phyloP scores from a whole-genome alignment of 2,329 filamentous ascomycete genomes.

The Penicillium sp. region DNA sequence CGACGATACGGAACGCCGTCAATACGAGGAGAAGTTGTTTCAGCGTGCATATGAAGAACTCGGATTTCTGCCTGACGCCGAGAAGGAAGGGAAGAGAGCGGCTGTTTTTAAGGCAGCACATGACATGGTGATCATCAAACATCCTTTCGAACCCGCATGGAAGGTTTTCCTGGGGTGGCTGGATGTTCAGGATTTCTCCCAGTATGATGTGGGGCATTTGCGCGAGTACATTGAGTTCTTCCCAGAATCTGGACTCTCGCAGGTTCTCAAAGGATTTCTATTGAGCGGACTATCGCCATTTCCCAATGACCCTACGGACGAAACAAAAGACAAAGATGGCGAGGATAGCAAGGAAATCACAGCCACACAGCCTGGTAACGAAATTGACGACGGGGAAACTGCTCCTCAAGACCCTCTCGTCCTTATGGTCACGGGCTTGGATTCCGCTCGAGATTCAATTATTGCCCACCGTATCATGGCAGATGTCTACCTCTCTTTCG shows the following conservation, averaged over 20 bases:
- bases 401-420: conserved; percentile 76
- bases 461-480: conserved; percentile 81
- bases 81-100: conserved; percentile 69
- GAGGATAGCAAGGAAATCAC: conserved; percentile 1
- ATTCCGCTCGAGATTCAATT: conserved; percentile 64
- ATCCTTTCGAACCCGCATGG: conserved; percentile 88
- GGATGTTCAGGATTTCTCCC: conserved; percentile 70
- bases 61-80: conserved; percentile 63
- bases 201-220: conserved; percentile 76
- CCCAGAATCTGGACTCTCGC: conserved; percentile 76
- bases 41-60: conserved; percentile 78
- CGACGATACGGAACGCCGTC: conserved; percentile 79
- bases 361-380: conserved; percentile 35
- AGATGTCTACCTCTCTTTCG: conserved; percentile 78
- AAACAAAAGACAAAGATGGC: conserved; percentile 39
- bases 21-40: conserved; percentile 87
- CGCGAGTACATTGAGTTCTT: conserved; percentile 81
- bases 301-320: conserved; percentile 53
- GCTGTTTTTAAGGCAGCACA: conserved; percentile 75
- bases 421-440: conserved; percentile 74
- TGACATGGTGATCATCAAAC: conserved; percentile 95
- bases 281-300: conserved; percentile 84
- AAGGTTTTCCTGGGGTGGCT: conserved; percentile 87
- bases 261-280: conserved; percentile 78
- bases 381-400: conserved; percentile 2